Percentiles rank a stretch among this genome's conserved stretches.
Conservation (phyloP, 2,329 filamentous ascomycete genomes). For the Teratosphaeria epicoccoides region DNA sequence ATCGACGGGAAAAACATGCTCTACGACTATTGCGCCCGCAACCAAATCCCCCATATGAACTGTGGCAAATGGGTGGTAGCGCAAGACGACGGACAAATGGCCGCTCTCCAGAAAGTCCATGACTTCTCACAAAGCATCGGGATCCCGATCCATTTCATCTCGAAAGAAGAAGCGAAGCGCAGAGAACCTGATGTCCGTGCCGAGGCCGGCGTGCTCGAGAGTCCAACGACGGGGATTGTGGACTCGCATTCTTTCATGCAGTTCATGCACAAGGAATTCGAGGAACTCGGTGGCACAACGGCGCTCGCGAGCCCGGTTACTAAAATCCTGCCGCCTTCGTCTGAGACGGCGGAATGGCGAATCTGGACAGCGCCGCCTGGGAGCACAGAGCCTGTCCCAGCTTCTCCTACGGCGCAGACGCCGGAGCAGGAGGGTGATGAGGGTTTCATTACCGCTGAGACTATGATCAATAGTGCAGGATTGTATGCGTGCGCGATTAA, state of each 20-base stretch:
- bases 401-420: constrained; percentile 13
- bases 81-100: constrained; percentile 61
- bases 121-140: constrained; percentile 42
- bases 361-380: constrained; percentile 39
- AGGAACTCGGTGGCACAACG: constrained; percentile 63
- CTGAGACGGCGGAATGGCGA: constrained; percentile 56
- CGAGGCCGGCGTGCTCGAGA: constrained; percentile 65
- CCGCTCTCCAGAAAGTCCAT: constrained; percentile 49
- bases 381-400: constrained; percentile 13
- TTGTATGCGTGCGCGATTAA: constrained; percentile 64
- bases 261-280: constrained; percentile 63
- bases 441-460: constrained; percentile 56
- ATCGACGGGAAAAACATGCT: constrained; percentile 64
- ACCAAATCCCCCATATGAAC: constrained; percentile 59
- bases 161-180: constrained; percentile 47
- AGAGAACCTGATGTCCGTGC: constrained; percentile 70
- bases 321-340: constrained; percentile 41
- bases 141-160: constrained; percentile 65
- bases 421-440: constrained; percentile 26
- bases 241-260: constrained; percentile 81
- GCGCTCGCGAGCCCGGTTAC: constrained; percentile 60
- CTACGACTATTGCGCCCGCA: constrained; percentile 62
- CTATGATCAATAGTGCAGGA: constrained; percentile 76
- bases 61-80: constrained; percentile 94
- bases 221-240: constrained; percentile 76